Conservation (phyloP, 2,329 filamentous ascomycete genomes). For the Fonsecaea pedrosoi region DNA sequence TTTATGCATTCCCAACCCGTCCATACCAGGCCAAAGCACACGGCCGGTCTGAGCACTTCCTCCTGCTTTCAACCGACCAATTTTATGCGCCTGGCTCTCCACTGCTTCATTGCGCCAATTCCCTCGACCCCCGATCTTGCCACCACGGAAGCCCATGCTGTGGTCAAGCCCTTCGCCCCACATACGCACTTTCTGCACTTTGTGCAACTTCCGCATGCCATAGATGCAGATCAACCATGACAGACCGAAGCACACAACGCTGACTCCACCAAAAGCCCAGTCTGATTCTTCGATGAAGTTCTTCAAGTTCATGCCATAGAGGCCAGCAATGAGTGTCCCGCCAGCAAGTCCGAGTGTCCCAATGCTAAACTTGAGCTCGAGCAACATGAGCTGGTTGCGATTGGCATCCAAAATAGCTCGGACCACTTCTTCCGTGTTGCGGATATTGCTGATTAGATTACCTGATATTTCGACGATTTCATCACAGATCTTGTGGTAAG, state of each 20-base stretch:
- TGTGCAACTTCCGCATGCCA: constrained; percentile 80
- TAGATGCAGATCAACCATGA: constrained; percentile 81
- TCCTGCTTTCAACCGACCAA: constrained; percentile 47
- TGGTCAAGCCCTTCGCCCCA: constrained; percentile 63
- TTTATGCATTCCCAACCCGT: constrained; percentile 40
- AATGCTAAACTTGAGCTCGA: constrained; percentile 95
- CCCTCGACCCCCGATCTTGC: constrained; percentile 29
- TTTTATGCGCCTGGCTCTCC: constrained; percentile 47
- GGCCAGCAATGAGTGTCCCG: constrained; percentile 92
- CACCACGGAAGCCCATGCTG: constrained; percentile 30
- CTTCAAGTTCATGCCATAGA: constrained; percentile 99
- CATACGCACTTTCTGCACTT: constrained; percentile 89
- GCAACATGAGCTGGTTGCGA: constrained; percentile 95
- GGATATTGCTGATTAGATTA: constrained; percentile 90
- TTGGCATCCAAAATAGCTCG: constrained; percentile 98
- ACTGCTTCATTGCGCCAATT: constrained; percentile 55
- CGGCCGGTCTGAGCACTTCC: constrained; percentile 29
- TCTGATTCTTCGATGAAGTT: constrained; percentile 97
- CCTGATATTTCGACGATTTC: constrained; percentile 96
- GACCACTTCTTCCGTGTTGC: constrained; percentile 97
- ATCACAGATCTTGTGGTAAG: constrained; percentile 96
- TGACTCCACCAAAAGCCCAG: constrained; percentile 81
- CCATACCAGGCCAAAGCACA: constrained; percentile 42
- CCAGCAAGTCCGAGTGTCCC: constrained; percentile 92
- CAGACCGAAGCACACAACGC: constrained; percentile 71